Conservation (phyloP, 306 rosid genomes). For the Hippophae rhamnoides region DNA sequence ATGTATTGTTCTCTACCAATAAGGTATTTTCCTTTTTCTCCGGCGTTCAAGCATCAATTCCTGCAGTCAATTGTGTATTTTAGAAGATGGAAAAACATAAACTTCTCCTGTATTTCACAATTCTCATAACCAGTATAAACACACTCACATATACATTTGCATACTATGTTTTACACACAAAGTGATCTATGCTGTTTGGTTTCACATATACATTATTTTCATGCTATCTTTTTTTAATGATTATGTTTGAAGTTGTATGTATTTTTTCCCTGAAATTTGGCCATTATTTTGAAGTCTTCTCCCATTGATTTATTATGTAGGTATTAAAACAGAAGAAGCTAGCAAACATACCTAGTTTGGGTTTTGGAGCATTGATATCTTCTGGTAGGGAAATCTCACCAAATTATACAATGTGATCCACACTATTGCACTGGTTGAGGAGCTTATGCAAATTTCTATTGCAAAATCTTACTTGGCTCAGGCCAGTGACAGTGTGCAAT, state of each 20-base stretch:
- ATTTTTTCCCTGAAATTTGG: not conserved
- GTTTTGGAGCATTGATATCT: conserved; percentile 91
- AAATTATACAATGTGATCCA: conserved; percentile 78
- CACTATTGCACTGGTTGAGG: conserved; percentile 95
- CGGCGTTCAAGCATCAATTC: conserved; percentile 6
- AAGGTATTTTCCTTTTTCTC: conserved; percentile 44
- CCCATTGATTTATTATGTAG: conserved; percentile 31
- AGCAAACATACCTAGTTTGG: conserved; percentile 88
- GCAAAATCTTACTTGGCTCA: conserved; percentile 82
- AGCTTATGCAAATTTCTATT: conserved; percentile 75
- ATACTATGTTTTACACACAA: too few species aligned
- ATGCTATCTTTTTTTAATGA: not conserved
- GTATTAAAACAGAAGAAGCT: conserved; percentile 80
- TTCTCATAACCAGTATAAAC: too few species aligned
- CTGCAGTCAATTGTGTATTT: not conserved
- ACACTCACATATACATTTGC: too few species aligned
- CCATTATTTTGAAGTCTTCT: conserved; percentile 9
- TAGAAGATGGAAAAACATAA: not conserved
- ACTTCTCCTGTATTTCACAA: too few species aligned
- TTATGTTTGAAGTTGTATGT: conserved; percentile 4
- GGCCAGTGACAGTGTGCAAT: conserved; percentile 99
- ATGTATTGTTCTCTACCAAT: conserved; percentile 74
- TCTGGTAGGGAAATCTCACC: conserved; percentile 84
- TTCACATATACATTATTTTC: not conserved
- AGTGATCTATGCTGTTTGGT: not conserved